These are phyloP conservation scores for Pythium oligandrum DNA, from an alignment of 352 stramenopile species.

Conservation along the genomic window DNA sequence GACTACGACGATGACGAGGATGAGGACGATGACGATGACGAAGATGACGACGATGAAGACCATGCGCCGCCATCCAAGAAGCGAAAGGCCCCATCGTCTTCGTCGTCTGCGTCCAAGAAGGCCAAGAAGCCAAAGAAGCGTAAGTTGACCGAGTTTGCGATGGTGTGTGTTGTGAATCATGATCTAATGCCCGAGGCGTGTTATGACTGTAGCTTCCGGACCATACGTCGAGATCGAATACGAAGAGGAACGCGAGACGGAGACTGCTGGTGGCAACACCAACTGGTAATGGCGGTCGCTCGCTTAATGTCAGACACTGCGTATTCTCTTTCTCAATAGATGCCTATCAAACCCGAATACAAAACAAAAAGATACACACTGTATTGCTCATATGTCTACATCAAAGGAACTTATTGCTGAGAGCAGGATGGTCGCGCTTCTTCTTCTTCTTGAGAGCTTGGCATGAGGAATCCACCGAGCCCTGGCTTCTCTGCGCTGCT, in stretches of 20 bases:
- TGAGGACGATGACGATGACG: conserved; percentile 26
- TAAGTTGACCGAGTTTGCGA: conserved; percentile 18
- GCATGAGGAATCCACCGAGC: no score
- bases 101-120: conserved; percentile 18
- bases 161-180: not conserved
- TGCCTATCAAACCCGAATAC: not conserved
- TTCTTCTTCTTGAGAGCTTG: conserved; percentile 20
- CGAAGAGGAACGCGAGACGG: conserved; percentile 68
- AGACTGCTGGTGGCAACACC: conserved; percentile 36
- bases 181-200: not conserved
- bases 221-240: conserved; percentile 87
- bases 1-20: conserved; percentile 59
- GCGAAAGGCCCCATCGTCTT: conserved; percentile 43
- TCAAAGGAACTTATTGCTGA: conserved; percentile 31
- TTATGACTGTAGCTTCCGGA: conserved; percentile 26
- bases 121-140: conserved; percentile 69
- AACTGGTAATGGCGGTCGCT: conserved; percentile 35
- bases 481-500: not conserved
- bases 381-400: no score
- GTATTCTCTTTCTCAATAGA: no score
- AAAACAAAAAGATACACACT: not conserved
- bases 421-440: conserved; percentile 30
- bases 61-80: conserved; percentile 41
- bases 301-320: no score
- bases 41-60: conserved; percentile 42